Percentiles rank a stretch among this genome's conserved stretches.
These are phyloP conservation scores for Decorospora gaudefroyi DNA, from an alignment of 2,329 filamentous ascomycete species.

Conservation along the genomic window DNA sequence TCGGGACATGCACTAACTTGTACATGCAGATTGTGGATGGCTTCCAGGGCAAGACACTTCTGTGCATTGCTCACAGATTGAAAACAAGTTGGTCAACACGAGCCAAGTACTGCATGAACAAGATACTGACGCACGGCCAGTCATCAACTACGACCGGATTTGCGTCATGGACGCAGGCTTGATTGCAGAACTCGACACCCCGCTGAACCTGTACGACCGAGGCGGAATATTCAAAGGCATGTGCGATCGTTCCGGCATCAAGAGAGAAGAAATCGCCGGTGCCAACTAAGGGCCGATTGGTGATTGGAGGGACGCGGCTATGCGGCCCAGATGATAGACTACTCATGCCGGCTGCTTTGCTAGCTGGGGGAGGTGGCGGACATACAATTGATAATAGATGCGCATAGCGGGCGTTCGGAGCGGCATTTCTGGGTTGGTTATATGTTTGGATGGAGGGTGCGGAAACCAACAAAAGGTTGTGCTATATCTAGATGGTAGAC, in stretches of 20 bases:
- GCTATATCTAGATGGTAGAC: too few relatives aligned
- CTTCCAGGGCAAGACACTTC: conserved; percentile 82
- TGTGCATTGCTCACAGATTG: conserved; percentile 91
- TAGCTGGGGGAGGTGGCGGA: conserved; percentile 8
- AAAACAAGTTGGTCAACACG: conserved; percentile 60
- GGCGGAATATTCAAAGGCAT: conserved; percentile 84
- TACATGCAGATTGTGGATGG: conserved; percentile 83
- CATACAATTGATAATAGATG: conserved; percentile 10
- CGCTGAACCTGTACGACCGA: conserved; percentile 71
- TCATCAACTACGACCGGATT: conserved; percentile 92
- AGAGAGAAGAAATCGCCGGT: conserved; percentile 54
- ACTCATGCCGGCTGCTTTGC: conserved; percentile 18
- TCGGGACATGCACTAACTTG: conserved; percentile 45
- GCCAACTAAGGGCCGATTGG: conserved; percentile 13
- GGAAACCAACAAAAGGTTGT: too few relatives aligned
- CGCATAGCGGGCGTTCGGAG: conserved; percentile 29
- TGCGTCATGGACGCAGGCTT: conserved; percentile 91
- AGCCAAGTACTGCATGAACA: background rate
- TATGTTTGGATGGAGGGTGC: too few relatives aligned
- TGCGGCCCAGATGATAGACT: conserved; percentile 22
- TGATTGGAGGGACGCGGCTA: conserved; percentile 10
- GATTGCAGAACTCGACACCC: conserved; percentile 85
- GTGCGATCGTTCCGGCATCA: conserved; percentile 85
- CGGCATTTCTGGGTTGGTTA: conserved; percentile 17
- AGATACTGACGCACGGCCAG: conserved; percentile 45